These are phyloP conservation scores for Linum trigynum DNA, from an alignment of 345 rosid species.

Conservation along the genomic window DNA sequence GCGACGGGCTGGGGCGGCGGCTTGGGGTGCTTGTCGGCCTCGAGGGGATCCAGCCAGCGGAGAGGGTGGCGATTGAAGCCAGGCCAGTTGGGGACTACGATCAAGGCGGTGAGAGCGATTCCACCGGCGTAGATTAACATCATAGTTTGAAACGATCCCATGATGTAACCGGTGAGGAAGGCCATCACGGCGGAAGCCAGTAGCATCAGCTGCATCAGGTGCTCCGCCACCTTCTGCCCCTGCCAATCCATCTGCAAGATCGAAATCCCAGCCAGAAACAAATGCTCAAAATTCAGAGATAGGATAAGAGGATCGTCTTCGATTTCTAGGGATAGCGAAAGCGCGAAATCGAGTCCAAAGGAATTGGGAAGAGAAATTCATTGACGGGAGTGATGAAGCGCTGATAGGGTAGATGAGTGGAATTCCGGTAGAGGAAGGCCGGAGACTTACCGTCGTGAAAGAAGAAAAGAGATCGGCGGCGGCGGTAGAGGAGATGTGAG, in stretches of 20 bases:
- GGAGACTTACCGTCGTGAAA: too few species aligned
- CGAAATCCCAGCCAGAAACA: neutral
- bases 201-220: constrained; percentile 76
- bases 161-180: constrained; percentile 36
- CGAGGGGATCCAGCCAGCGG: constrained; percentile 70
- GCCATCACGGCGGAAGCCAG: constrained; percentile 52
- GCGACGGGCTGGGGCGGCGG: constrained; percentile 31
- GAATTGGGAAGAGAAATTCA: too few species aligned
- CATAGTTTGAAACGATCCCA: constrained; percentile 73
- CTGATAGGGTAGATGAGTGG: too few species aligned
- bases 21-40: constrained; percentile 75
- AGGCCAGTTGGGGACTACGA: constrained; percentile 87
- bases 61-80: constrained; percentile 74
- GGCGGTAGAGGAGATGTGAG: too few species aligned
- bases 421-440: too few species aligned
- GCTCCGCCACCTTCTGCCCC: constrained; percentile 93
- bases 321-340: too few species aligned
- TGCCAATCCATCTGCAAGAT: constrained; percentile 77
- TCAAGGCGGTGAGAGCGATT: constrained; percentile 51
- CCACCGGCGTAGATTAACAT: constrained; percentile 67
- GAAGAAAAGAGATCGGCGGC: too few species aligned
- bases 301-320: too few species aligned
- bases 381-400: too few species aligned
- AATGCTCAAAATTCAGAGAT: neutral
- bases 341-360: too few species aligned